phyloP scores from a whole-genome alignment of 345 rosid species.

The Euphorbia lathyris region DNA sequence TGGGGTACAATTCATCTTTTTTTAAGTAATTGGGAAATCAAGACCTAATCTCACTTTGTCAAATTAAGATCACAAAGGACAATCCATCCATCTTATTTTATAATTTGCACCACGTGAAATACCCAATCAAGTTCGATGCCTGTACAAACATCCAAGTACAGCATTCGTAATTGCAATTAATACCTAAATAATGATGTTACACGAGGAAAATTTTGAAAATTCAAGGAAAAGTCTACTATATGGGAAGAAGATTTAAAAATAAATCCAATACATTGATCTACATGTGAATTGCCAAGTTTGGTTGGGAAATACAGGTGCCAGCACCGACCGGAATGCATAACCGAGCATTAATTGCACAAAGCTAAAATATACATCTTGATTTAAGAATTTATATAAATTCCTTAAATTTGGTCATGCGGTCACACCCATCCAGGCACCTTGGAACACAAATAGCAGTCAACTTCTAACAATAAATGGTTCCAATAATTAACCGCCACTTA shows the following conservation, averaged over 20 bases:
- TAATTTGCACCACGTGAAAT: too few species aligned
- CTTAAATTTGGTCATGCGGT: too few species aligned
- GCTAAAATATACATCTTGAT: too few species aligned
- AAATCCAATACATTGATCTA: too few species aligned
- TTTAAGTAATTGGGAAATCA: background rate
- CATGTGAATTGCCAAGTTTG: background rate
- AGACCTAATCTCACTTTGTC: background rate
- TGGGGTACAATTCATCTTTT: background rate
- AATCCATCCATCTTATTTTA: too few species aligned
- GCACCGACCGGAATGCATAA: background rate
- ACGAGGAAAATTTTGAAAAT: background rate
- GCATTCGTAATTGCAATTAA: background rate
- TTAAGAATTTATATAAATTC: too few species aligned
- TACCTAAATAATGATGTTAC: background rate
- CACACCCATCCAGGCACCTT: too few species aligned
- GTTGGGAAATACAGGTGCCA: background rate
- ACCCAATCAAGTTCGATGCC: background rate
- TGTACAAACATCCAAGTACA: background rate
- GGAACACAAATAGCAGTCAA: background rate
- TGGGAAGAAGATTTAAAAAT: background rate
- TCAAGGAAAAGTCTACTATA: background rate
- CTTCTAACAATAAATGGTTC: background rate
- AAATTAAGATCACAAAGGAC: background rate
- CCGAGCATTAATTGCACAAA: too few species aligned
- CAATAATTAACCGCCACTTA: too few species aligned